A percentile compares a stretch with the other conserved stretches of the same genome.
These are phyloP conservation scores for Populus trichocarpa DNA, from an alignment of 441 rosid genomes.

Conservation along the genomic window DNA sequence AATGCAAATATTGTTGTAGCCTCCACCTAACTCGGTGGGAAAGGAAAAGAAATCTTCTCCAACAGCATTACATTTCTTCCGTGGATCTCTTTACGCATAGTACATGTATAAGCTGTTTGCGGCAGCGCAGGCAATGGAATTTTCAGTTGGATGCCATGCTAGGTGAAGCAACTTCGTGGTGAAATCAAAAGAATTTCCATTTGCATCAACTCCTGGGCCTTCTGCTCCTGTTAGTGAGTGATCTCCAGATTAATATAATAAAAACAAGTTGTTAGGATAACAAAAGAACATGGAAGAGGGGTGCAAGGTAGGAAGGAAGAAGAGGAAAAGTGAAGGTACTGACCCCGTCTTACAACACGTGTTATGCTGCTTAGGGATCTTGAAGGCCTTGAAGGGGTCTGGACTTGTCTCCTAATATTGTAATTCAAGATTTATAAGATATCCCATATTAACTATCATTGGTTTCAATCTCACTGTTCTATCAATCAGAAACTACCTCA, in stretches of 20 bases:
- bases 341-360: constrained; percentile 75
- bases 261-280: neutral
- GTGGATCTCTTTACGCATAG: constrained; percentile 54
- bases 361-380: constrained; percentile 84
- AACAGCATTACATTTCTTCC: constrained; percentile 29
- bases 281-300: neutral
- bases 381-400: constrained; percentile 11
- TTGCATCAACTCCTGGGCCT: constrained; percentile 68
- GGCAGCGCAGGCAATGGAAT: constrained; percentile 96
- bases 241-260: constrained; percentile 1
- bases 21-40: constrained; percentile 41
- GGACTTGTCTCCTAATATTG: constrained; percentile 69
- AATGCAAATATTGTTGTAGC: constrained; percentile 33
- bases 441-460: neutral
- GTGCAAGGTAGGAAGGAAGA: neutral
- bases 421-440: constrained; percentile 8
- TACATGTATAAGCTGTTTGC: constrained; percentile 99
- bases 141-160: constrained; percentile 98
- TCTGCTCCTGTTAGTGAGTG: constrained; percentile 53
- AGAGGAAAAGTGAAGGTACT: constrained; percentile 5
- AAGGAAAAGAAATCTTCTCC: constrained; percentile 41
- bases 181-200: constrained; percentile 89
- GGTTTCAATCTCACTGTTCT: too few relatives aligned
- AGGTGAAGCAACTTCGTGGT: constrained; percentile 87
- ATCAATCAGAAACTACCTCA: constrained; percentile 52